Conservation (phyloP, 176 grass and related monocot species). For the Paspalum notatum region DNA sequence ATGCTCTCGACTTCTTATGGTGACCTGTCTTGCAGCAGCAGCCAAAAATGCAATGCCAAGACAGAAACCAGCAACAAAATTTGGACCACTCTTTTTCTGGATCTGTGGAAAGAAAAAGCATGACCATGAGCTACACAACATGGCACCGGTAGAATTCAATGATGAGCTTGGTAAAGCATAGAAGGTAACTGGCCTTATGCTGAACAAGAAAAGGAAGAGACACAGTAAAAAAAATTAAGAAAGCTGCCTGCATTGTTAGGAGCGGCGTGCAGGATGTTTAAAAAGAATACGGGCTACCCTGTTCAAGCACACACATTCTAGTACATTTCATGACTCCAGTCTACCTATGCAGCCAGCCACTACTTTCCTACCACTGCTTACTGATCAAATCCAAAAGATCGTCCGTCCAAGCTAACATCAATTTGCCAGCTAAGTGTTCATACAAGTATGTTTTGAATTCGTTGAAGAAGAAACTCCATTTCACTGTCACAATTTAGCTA, state of each 20-base stretch:
- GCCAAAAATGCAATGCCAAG: constrained; percentile 62
- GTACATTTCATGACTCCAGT: background rate
- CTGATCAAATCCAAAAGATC: background rate
- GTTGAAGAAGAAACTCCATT: background rate
- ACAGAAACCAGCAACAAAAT: constrained; percentile 56
- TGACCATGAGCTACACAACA: background rate
- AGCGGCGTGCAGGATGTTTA: background rate
- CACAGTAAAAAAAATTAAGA: background rate
- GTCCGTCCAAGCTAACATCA: background rate
- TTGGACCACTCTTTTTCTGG: constrained; percentile 49
- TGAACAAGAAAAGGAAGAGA: background rate
- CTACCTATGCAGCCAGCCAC: background rate
- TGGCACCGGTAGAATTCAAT: background rate
- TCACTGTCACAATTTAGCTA: background rate
- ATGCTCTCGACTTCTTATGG: constrained; percentile 47
- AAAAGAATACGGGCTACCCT: background rate
- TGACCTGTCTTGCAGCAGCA: constrained; percentile 59
- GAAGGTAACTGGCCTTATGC: background rate
- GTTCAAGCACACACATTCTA: background rate
- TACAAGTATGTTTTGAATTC: background rate
- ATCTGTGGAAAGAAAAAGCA: constrained; percentile 51
- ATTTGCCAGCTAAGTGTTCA: background rate
- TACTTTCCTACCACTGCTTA: background rate
- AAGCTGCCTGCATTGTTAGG: background rate
- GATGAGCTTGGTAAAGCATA: background rate